These are phyloP conservation scores for Incumbomyces delicatus DNA, from an alignment of 2,329 filamentous ascomycete genomes.

Conservation along the genomic window DNA sequence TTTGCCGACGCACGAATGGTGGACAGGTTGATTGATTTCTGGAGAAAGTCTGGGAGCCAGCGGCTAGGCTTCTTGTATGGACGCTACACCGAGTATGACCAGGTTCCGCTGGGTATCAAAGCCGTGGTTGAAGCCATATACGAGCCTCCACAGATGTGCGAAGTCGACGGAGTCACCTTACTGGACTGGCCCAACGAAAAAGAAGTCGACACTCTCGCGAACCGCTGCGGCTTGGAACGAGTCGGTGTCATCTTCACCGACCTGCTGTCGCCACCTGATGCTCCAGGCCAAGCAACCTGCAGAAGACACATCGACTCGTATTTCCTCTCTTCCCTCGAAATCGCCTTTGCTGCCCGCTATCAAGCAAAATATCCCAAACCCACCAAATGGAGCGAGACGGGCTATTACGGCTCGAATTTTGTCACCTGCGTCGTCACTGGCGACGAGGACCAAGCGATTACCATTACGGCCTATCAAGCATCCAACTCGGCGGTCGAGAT, in stretches of 20 bases:
- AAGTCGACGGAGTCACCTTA: constrained; percentile 78
- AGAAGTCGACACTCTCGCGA: constrained; percentile 70
- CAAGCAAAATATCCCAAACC: constrained; percentile 82
- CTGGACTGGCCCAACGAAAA: constrained; percentile 77
- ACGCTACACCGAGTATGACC: constrained; percentile 77
- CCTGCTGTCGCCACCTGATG: constrained; percentile 67
- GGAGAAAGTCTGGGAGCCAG: constrained; percentile 76
- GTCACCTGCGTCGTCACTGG: constrained; percentile 95
- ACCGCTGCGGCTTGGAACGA: constrained; percentile 72
- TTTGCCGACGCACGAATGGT: constrained; percentile 78
- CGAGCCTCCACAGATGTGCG: constrained; percentile 83
- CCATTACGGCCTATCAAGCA: constrained; percentile 84
- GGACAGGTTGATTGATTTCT: constrained; percentile 82
- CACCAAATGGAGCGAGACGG: constrained; percentile 95
- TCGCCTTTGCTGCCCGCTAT: constrained; percentile 76
- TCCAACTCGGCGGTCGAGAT: constrained; percentile 95
- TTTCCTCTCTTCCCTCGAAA: constrained; percentile 84
- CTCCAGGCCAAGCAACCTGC: constrained; percentile 81
- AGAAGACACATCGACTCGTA: constrained; percentile 94
- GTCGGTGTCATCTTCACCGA: constrained; percentile 95
- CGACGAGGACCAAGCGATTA: constrained; percentile 78
- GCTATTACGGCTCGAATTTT: constrained; percentile 88
- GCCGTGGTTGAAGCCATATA: constrained; percentile 96
- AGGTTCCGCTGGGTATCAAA: constrained; percentile 89
- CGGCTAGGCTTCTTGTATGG: constrained; percentile 86